Evolutionary conservation across 306 rosid genomes (phyloP), one percentile per base, ranked within the genome.

Genomic region (Quercus rubra): DNA sequence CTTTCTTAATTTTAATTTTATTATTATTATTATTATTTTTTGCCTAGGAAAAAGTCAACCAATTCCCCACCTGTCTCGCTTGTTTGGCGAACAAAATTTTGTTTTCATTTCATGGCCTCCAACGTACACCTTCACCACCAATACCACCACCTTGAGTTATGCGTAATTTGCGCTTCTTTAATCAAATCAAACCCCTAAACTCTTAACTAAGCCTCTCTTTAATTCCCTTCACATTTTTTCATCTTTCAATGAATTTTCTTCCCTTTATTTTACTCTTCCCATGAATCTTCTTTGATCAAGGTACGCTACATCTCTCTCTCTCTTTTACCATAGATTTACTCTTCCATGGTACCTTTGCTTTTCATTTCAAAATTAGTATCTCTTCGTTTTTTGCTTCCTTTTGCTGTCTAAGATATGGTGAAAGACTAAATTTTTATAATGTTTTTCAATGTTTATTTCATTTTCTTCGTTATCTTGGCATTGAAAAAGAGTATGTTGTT

Each of bases 251-350:
- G 62, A 85, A 57, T 83, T 68, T 71, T 74, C 67, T 55, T 19
- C 31, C 58, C 83, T 35, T 68, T 33, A 41, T 5, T 69, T 75
- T 79, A 79, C 88, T 85, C 85, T 86, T 86, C 87, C 87, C 87
- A 78, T 85, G 76, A 74, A 46, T 77, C 76, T 83, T 70, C 79
- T 86, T 85, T 86, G 61, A 75, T 77, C 79, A 84, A 91, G 96
- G 97, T 91, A 89, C 90, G 87, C 83, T 79, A 71, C 76, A 31
- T 76, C 4, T 25, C 23, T 55, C 14, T 58, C 28, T 75, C 78
- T 86, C 70, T 70, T 10, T 78, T 78, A 33, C 83, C 81, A 35
- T 23, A 63, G 46, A 75, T 78, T 67, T 25, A 46, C 84, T 80
- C 72, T 81, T 84, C 77, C 85, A 70, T 20, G 20, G 75, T 75